phyloP scores from a whole-genome alignment of 1,284 basidiomycete genomes.

The Puccinia novopanici region DNA sequence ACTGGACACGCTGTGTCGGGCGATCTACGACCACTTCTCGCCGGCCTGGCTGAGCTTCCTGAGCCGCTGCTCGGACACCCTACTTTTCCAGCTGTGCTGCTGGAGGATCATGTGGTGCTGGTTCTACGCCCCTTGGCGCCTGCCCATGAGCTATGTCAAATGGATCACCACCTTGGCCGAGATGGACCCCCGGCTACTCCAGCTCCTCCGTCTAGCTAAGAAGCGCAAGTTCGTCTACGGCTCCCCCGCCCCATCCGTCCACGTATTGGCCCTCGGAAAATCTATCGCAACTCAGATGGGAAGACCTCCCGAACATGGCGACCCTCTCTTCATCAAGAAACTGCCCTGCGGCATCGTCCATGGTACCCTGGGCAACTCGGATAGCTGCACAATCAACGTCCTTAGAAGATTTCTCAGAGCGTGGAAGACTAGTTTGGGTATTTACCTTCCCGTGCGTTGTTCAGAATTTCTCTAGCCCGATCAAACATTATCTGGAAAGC shows the following conservation, averaged over 20 bases:
- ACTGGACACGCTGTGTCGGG: conserved; percentile 57
- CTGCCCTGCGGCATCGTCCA: conserved; percentile 60
- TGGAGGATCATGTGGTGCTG: conserved; percentile 56
- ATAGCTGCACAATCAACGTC: conserved; percentile 58
- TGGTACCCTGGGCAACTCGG: conserved; percentile 56
- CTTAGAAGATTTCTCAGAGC: conserved; percentile 57
- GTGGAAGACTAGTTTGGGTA: conserved; percentile 58
- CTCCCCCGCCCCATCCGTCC: conserved; percentile 52
- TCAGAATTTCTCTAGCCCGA: no score
- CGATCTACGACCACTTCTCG: conserved; percentile 49
- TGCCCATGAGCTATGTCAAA: conserved; percentile 58
- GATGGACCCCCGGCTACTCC: conserved; percentile 59
- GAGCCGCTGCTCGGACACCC: conserved; percentile 53
- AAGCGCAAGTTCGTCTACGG: conserved; percentile 58
- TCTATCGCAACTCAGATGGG: conserved; percentile 51
- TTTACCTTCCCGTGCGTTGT: conserved; percentile 59
- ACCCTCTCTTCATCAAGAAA: conserved; percentile 54
- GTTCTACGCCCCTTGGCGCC: conserved; percentile 58
- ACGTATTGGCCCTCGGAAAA: conserved; percentile 49
- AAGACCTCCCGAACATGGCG: conserved; percentile 32
- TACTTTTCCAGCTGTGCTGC: conserved; percentile 53
- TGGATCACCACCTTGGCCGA: conserved; percentile 59
- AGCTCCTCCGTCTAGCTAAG: conserved; percentile 56
- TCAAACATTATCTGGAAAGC: no score
- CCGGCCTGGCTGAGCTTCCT: conserved; percentile 49